phyloP scores from a whole-genome alignment of 257 asterid species.

The Orobanche coerulescens region DNA sequence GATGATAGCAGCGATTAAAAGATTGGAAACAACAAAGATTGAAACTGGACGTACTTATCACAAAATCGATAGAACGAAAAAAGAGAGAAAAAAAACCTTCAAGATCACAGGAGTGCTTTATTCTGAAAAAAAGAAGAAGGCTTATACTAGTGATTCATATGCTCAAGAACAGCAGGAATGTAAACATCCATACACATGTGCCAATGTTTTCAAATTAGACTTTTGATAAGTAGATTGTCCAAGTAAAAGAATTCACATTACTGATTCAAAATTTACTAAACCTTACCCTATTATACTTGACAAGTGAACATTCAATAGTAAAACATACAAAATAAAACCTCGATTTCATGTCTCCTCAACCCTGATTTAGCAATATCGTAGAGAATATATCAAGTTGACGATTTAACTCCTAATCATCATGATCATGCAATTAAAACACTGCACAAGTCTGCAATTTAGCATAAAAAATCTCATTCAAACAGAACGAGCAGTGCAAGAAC shows the following conservation, averaged over 20 bases:
- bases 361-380: too few species aligned
- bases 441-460: neutral
- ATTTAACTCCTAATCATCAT: too few species aligned
- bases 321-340: neutral
- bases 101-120: neutral
- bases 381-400: too few species aligned
- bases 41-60: neutral
- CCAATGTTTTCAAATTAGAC: neutral
- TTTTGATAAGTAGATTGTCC: neutral
- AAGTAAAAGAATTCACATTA: neutral
- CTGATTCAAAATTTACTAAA: neutral
- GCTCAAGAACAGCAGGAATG: neutral
- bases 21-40: neutral
- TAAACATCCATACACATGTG: neutral
- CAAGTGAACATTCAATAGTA: neutral
- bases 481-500: neutral
- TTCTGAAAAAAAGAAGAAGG: neutral
- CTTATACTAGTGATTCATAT: neutral
- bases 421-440: neutral
- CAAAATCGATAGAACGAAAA: neutral
- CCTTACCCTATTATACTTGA: neutral
- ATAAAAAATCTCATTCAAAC: neutral
- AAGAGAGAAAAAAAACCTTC: neutral
- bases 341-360: neutral
- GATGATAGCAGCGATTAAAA: neutral